Evolutionary conservation across 1,139 yeast genomes (phyloP).

Genomic region (Yamadazyma triangularis): DNA sequence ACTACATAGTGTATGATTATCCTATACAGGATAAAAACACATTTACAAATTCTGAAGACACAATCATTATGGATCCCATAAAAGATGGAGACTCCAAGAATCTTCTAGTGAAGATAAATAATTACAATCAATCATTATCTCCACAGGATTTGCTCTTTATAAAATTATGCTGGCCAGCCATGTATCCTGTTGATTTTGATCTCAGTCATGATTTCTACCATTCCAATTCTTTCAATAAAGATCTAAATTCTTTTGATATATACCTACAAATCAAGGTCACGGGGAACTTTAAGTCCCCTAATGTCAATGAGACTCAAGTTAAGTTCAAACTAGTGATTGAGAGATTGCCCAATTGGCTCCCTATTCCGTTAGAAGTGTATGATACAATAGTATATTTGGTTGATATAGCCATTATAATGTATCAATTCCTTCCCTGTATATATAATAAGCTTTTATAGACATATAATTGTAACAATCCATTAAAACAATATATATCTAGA

Average conservation of each 20-base stretch:
- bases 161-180: constrained; percentile 46
- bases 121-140: constrained; percentile 25
- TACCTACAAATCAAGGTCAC: constrained; percentile 24
- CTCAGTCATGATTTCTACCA: constrained; percentile 20
- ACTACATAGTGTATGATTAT: constrained; percentile 22
- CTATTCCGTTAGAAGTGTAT: constrained; percentile 39
- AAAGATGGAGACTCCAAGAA: constrained; percentile 9
- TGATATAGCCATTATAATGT: constrained; percentile 20
- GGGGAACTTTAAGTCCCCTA: constrained; percentile 22
- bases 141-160: constrained; percentile 30
- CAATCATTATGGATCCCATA: constrained; percentile 12
- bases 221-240: constrained; percentile 8
- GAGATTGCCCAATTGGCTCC: constrained; percentile 30
- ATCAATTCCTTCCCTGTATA: constrained; percentile 11
- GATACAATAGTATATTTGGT: constrained; percentile 28
- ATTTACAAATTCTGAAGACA: constrained; percentile 2
- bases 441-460: too few relatives aligned
- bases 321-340: constrained; percentile 27
- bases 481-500: too few relatives aligned
- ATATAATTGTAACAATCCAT: too few relatives aligned
- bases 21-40: constrained; percentile 22
- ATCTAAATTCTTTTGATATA: constrained; percentile 20
- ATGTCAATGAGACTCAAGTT: constrained; percentile 5
- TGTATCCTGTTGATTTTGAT: constrained; percentile 27
- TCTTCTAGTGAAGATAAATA: constrained; percentile 31